phyloP scores from a whole-genome alignment of 345 rosid species.

The Brassica napus region Da-Ae NC_063452.1:27921501-27922000 shows the following conservation, averaged over 20 bases:
- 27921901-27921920: background rate
- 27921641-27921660: background rate
- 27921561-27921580: background rate
- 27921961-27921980: conserved; percentile 17
- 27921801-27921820: conserved; percentile 36
- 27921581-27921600: background rate
- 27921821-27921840: conserved; percentile 39
- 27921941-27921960: background rate
- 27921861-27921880: conserved; percentile 23
- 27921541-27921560: no score
- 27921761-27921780: conserved; percentile 31
- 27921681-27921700: background rate
- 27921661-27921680: background rate
- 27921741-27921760: conserved; percentile 15
- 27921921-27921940: background rate
- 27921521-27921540: no score
- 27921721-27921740: background rate
- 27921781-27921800: conserved; percentile 39
- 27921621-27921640: background rate
- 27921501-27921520: no score
- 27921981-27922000: background rate
- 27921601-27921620: background rate
- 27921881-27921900: conserved; percentile 10
- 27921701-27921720: background rate
- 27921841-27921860: conserved; percentile 30